Evolutionary conservation across 179 eudicot genomes (phyloP).

Genomic region (Gypsophila paniculata): DNA sequence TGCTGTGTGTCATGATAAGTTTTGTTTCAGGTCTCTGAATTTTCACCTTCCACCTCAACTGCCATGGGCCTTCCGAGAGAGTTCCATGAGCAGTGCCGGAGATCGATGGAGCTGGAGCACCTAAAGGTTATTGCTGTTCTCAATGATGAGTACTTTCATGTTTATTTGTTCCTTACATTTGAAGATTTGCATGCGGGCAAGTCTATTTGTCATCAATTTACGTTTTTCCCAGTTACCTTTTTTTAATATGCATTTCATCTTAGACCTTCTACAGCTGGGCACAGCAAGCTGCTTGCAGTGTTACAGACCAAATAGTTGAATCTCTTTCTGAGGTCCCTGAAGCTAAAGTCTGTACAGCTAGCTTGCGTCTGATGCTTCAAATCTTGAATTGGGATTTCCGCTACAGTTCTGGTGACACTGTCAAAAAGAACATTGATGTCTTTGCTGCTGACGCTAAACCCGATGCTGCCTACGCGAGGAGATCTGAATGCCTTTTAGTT

Average conservation of each 20-base stretch:
- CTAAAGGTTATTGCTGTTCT: conserved; percentile 56
- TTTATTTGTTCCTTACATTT: not conserved
- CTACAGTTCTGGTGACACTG: conserved; percentile 36
- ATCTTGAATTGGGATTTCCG: conserved; percentile 88
- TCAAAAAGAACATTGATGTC: conserved; percentile 48
- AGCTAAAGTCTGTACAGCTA: conserved; percentile 78
- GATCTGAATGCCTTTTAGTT: conserved; percentile 61
- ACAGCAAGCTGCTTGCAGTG: conserved; percentile 69
- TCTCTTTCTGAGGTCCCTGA: conserved; percentile 71
- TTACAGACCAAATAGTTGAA: conserved; percentile 59
- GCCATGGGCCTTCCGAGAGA: conserved; percentile 99
- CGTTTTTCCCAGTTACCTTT: not conserved
- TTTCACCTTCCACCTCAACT: conserved; percentile 83
- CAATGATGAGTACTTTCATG: conserved; percentile 3
- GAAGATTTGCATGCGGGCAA: not conserved
- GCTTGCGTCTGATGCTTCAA: conserved; percentile 88
- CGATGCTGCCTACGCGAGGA: conserved; percentile 41
- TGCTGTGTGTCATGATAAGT: conserved; percentile 10
- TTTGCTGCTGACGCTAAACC: conserved; percentile 45
- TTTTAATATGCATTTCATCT: conserved; percentile 22
- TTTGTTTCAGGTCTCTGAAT: conserved; percentile 74
- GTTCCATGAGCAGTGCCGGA: conserved; percentile 86
- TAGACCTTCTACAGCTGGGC: conserved; percentile 93
- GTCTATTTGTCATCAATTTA: not conserved
- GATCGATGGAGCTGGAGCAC: conserved; percentile 70